Percentiles rank a stretch among this genome's conserved stretches.
These are phyloP conservation scores for Drechmeria coniospora DNA, from an alignment of 2,329 filamentous ascomycete species.

Conservation along the genomic window DNA sequence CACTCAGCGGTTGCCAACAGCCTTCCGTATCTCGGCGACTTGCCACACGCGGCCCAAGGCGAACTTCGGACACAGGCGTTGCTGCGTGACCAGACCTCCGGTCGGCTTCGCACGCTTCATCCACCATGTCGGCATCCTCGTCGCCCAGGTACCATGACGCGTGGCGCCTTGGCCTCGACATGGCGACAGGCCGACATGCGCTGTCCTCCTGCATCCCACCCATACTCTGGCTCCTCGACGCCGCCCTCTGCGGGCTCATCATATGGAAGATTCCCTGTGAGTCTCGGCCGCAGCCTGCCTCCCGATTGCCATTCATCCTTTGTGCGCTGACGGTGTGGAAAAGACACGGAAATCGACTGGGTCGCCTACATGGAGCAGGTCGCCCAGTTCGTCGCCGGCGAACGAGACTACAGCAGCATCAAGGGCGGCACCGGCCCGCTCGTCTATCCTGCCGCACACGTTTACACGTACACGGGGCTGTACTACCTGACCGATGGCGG, in stretches of 20 bases:
- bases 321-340: neutral
- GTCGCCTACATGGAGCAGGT: constrained; percentile 93
- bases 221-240: constrained; percentile 54
- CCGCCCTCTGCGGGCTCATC: constrained; percentile 54
- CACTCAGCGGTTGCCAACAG: too few relatives aligned
- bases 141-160: constrained; percentile 12
- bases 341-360: constrained; percentile 99
- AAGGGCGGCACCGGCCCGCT: constrained; percentile 80
- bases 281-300: constrained; percentile 11
- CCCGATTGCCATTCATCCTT: constrained; percentile 1
- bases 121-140: constrained; percentile 13
- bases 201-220: constrained; percentile 38
- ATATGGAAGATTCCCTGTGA: constrained; percentile 75
- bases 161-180: constrained; percentile 20
- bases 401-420: constrained; percentile 77
- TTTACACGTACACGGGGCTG: constrained; percentile 74
- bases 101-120: neutral
- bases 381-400: constrained; percentile 60
- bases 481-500: constrained; percentile 67
- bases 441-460: constrained; percentile 87
- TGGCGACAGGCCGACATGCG: constrained; percentile 32
- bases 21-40: too few relatives aligned
- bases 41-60: too few relatives aligned
- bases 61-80: too few relatives aligned
- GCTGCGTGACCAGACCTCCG: too few relatives aligned